Base-by-base conservation (phyloP, 1,284 basidiomycete genomes). In the Sanguinoderma infundibulare region DNA sequence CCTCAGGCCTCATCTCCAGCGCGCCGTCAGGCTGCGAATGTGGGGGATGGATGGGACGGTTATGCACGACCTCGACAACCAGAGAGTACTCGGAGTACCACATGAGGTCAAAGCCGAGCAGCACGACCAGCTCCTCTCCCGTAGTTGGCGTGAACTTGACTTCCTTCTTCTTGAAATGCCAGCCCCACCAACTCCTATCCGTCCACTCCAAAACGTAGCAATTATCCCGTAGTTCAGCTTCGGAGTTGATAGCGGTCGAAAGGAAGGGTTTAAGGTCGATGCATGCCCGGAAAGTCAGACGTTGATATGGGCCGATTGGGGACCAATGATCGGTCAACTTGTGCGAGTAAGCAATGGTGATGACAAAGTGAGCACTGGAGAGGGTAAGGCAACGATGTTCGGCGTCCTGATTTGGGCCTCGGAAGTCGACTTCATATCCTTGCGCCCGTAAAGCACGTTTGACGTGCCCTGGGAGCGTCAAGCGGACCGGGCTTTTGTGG, bases 1-100 rank as follows among this genome's bases (percentile, higher is more conserved):
- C 74, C 96, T 92, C 72, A 95, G 94, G 34, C 84, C 84, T 44
- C 93, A 86, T 91, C 96, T 94, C 5, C 91, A 94, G 74, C 96
- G 95, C 72, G 91, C 88, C 40, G 94, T 94, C 72, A 97, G 77
- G 88, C 87, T 94, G 89, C 87, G 17, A 4, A 24, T 8, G 20
- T 6, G 2, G n/a, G n/a, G 6, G 20, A n/a, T n/a, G n/a, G n/a
- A n/a, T n/a, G n/a, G n/a, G n/a, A n/a, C n/a, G n/a, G n/a, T n/a
- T n/a, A n/a, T n/a, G 2, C 15, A 40, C 8, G 6, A 44, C 15
- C 24, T 49, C 28, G 15, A 49, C 26, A 22, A 6, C n/a, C 3
- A 32, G 8, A 26, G 8, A 49, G 5, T 49, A 49, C 15, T 32
- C 26, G 2, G 46, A 49, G 7, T 17, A 5, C 46, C 26, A 28